Conservation (phyloP, 2,329 filamentous ascomycete species). For the Xylariaceae sp. region DNA sequence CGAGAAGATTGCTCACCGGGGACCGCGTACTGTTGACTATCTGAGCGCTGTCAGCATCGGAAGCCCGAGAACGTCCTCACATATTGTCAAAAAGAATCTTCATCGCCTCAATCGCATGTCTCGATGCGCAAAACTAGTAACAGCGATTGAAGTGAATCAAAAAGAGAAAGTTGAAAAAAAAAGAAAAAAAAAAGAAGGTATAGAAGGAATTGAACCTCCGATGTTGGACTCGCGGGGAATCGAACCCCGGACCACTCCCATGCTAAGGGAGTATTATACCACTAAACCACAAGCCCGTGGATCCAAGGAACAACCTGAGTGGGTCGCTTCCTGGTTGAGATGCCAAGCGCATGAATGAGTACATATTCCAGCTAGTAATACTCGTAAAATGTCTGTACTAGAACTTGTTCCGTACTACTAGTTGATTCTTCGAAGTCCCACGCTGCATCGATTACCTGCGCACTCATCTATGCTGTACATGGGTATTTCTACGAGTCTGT, state of each 20-base stretch:
- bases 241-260: constrained; percentile 27
- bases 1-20: too few relatives aligned
- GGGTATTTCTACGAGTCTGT: too few relatives aligned
- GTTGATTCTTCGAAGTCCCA: too few relatives aligned
- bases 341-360: too few relatives aligned
- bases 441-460: too few relatives aligned
- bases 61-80: too few relatives aligned
- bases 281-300: constrained; percentile 24
- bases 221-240: constrained; percentile 26
- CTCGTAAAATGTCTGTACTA: too few relatives aligned
- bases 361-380: too few relatives aligned
- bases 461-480: too few relatives aligned
- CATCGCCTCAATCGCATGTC: not conserved
- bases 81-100: not conserved
- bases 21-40: too few relatives aligned
- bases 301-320: not conserved
- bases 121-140: not conserved
- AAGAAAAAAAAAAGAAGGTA: constrained; percentile 6
- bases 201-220: constrained; percentile 19
- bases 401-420: too few relatives aligned
- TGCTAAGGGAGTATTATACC: constrained; percentile 28
- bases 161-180: not conserved
- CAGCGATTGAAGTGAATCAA: not conserved
- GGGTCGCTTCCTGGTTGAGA: not conserved
- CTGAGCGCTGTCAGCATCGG: too few relatives aligned